phyloP scores from a whole-genome alignment of 495 filamentous ascomycete species.

The Thozetella sp. region DNA sequence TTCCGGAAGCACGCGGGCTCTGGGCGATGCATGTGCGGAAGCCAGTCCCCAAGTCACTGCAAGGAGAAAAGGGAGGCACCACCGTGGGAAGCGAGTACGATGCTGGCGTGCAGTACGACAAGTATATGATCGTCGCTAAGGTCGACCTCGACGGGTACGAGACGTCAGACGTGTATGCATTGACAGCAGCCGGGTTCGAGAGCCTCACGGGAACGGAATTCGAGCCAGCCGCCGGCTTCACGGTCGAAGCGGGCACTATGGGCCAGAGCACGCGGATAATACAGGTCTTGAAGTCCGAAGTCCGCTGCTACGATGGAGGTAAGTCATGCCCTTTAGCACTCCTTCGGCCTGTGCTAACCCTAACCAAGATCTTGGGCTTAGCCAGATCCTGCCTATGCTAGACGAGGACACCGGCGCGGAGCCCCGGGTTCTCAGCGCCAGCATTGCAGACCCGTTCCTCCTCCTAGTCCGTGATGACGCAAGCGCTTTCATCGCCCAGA shows the following conservation, averaged over 20 bases:
- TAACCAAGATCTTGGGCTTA: slow-evolving; percentile 74
- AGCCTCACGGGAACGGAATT: slow-evolving; percentile 76
- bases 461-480: slow-evolving; percentile 81
- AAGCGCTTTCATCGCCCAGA: slow-evolving; percentile 72
- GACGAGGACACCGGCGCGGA: slow-evolving; percentile 84
- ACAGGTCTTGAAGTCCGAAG: slow-evolving; percentile 80
- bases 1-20: slow-evolving; percentile 60
- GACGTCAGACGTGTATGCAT: slow-evolving; percentile 60
- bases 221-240: slow-evolving; percentile 81
- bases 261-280: slow-evolving; percentile 75
- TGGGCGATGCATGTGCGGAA: slow-evolving; percentile 67
- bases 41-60: slow-evolving; percentile 53
- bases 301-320: slow-evolving; percentile 88
- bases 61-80: slow-evolving; percentile 47
- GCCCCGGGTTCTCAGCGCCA: slow-evolving; percentile 75
- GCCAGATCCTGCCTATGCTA: slow-evolving; percentile 85
- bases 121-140: slow-evolving; percentile 71
- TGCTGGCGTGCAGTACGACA: slow-evolving; percentile 59
- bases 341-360: slow-evolving; percentile 16
- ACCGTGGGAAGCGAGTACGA: slow-evolving; percentile 53
- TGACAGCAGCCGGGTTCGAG: slow-evolving; percentile 66
- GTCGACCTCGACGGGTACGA: slow-evolving; percentile 54
- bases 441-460: slow-evolving; percentile 87
- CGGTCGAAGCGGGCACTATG: slow-evolving; percentile 79
- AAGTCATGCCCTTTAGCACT: slow-evolving; percentile 32